Conservation (phyloP, 73 alveolate species). For the Paramecium primaurelia region DNA sequence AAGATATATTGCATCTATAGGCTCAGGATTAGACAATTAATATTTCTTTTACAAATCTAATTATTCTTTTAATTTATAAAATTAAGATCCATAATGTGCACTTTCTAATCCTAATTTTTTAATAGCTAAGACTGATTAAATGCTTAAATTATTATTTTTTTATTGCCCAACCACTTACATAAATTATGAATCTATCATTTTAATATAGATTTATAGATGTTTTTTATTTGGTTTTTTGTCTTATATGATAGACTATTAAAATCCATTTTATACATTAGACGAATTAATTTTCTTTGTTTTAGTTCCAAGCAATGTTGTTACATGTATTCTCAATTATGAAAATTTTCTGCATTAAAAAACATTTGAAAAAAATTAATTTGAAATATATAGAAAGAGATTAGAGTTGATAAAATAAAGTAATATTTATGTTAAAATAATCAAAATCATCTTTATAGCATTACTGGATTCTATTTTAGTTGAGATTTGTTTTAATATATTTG, state of each 20-base stretch:
- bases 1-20: not conserved
- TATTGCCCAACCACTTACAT: not conserved
- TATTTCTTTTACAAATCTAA: conserved; percentile 19
- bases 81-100: not conserved
- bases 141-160: not conserved
- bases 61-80: not conserved
- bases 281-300: not conserved
- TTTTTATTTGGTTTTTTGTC: not conserved
- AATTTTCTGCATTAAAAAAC: not conserved
- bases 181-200: not conserved
- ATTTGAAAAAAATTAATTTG: not conserved
- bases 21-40: not conserved
- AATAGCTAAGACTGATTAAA: not conserved
- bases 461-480: not conserved
- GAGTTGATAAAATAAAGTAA: not conserved
- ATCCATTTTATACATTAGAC: not conserved
- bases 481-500: not conserved
- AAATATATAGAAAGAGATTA: not conserved
- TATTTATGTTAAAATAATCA: not conserved
- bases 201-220: not conserved
- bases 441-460: not conserved
- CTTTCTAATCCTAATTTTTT: not conserved
- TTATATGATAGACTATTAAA: not conserved
- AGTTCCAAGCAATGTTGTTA: not conserved
- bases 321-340: not conserved